A percentile compares a stretch with the other conserved stretches of the same genome.
Conservation (phyloP, 2,329 filamentous ascomycete species). For the Beauveria sp. region DNA sequence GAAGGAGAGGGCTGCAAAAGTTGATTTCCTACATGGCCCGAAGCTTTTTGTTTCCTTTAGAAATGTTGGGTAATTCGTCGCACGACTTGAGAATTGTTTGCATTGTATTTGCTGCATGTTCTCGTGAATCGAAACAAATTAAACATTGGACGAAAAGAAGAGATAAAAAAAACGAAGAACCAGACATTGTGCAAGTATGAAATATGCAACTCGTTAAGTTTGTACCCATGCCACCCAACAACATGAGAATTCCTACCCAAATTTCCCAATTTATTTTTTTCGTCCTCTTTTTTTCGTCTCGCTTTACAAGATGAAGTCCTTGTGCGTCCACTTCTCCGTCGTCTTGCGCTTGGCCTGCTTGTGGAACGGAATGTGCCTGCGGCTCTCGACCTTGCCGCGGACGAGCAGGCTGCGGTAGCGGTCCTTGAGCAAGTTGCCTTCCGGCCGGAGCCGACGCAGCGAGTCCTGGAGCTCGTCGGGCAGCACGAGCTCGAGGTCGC, state of each 20-base stretch:
- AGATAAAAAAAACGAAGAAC: neutral
- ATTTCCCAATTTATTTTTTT: neutral
- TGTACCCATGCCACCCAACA: neutral
- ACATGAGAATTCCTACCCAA: neutral
- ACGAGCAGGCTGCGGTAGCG: slow-evolving; percentile 84
- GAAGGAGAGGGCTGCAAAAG: neutral
- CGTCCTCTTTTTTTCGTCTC: neutral
- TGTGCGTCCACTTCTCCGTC: slow-evolving; percentile 97
- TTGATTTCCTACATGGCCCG: neutral
- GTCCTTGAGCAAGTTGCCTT: slow-evolving; percentile 92
- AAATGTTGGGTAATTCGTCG: neutral
- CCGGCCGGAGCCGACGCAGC: slow-evolving; percentile 75
- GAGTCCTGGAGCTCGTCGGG: slow-evolving; percentile 79
- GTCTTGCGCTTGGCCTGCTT: slow-evolving; percentile 75
- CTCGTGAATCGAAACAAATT: neutral
- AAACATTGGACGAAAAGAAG: neutral
- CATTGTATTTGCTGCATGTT: neutral
- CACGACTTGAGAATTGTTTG: neutral
- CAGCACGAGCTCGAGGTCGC: slow-evolving; percentile 71
- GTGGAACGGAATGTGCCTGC: slow-evolving; percentile 69
- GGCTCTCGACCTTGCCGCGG: slow-evolving; percentile 79
- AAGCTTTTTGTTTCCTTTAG: neutral
- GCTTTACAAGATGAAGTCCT: slow-evolving; percentile 60
- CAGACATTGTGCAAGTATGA: neutral
- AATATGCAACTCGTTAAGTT: neutral